Evolutionary conservation across 768 basidiomycete species (phyloP).

Genomic region (Piloderma croceum): DNA sequence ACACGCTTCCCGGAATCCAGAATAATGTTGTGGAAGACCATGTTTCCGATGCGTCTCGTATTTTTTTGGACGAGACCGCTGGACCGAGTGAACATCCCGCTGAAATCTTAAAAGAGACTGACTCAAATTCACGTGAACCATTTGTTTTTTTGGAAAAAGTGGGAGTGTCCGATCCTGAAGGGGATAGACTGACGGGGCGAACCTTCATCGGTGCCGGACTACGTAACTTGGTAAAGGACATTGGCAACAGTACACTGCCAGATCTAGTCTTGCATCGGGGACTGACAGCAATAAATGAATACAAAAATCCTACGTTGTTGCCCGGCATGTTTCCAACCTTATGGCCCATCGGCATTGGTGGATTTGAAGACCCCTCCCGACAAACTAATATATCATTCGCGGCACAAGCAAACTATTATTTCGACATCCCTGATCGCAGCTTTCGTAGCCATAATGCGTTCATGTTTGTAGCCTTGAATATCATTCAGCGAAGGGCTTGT

Average conservation of each 20-base stretch:
- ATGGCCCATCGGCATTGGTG: conserved; percentile 9
- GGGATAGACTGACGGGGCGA: conserved; percentile 15
- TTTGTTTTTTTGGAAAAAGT: no score
- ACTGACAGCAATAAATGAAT: conserved; percentile 20
- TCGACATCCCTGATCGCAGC: conserved; percentile 9
- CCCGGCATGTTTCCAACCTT: no score
- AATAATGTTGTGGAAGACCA: no score
- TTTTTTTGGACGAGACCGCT: conserved; percentile 24
- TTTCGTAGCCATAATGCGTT: conserved; percentile 22
- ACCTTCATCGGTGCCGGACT: conserved; percentile 22
- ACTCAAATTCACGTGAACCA: conserved; percentile 25
- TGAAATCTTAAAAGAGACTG: conserved; percentile 5
- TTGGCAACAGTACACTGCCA: conserved; percentile 8
- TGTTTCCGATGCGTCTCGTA: background rate
- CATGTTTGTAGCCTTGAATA: conserved; percentile 24
- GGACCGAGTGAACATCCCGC: conserved; percentile 23
- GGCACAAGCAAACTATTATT: no score
- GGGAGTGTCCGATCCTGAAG: no score
- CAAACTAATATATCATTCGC: conserved; percentile 10
- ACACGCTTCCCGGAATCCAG: conserved; percentile 12
- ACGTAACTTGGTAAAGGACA: conserved; percentile 18
- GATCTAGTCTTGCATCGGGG: conserved; percentile 22
- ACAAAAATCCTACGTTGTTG: conserved; percentile 22
- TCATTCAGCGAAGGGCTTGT: no score
- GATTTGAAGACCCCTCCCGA: conserved; percentile 7